These are phyloP conservation scores for Ceratocystis harringtonii DNA, from an alignment of 2,329 filamentous ascomycete genomes.

Conservation along the genomic window DNA sequence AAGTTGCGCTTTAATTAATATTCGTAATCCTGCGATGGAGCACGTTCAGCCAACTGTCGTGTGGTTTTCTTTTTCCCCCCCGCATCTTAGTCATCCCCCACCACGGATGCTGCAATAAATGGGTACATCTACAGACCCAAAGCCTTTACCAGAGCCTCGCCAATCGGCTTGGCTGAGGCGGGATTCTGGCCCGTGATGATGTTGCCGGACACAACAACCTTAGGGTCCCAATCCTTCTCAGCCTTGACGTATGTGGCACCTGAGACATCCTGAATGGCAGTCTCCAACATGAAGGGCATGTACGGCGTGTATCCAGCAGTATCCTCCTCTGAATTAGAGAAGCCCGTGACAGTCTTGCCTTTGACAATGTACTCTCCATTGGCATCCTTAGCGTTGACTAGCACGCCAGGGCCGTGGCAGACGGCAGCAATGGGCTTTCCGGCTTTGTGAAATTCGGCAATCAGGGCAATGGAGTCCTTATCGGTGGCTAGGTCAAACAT, in stretches of 20 bases:
- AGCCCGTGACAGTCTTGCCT: constrained; percentile 45
- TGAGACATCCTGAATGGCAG: constrained; percentile 33
- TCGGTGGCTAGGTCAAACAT: constrained; percentile 53
- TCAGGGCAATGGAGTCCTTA: constrained; percentile 40
- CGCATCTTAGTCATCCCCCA: neutral
- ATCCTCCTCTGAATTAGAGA: constrained; percentile 42
- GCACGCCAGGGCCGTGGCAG: constrained; percentile 52
- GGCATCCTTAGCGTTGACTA: constrained; percentile 40
- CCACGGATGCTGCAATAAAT: neutral
- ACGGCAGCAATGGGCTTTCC: constrained; percentile 51
- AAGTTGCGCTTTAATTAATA: neutral
- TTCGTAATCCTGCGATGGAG: neutral
- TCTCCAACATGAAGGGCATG: constrained; percentile 46
- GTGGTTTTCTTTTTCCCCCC: neutral
- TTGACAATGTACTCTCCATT: constrained; percentile 39
- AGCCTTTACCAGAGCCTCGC: constrained; percentile 35
- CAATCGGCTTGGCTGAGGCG: constrained; percentile 35
- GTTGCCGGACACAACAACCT: constrained; percentile 36
- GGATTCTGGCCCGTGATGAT: constrained; percentile 46
- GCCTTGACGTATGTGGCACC: constrained; percentile 44
- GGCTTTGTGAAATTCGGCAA: constrained; percentile 44
- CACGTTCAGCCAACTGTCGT: neutral
- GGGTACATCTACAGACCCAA: constrained; percentile 21
- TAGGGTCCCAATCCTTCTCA: constrained; percentile 32
- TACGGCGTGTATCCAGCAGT: constrained; percentile 34